Evolutionary conservation across 2,329 filamentous ascomycete species (phyloP).

Genomic region (Hypoxylon sp.): DNA sequence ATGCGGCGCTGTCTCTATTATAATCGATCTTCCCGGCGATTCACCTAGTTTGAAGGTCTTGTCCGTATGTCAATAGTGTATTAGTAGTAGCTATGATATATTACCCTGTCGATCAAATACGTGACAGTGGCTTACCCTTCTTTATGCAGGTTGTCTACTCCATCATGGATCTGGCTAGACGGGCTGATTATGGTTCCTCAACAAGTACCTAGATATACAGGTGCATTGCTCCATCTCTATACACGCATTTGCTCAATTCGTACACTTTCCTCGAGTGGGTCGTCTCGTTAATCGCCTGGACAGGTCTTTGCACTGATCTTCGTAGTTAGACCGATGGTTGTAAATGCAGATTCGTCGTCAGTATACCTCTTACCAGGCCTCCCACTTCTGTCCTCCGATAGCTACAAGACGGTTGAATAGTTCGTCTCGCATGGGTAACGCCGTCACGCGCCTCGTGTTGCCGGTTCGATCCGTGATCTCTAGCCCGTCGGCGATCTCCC

Average conservation of each 20-base stretch:
- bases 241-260: neutral
- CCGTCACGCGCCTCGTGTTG: slow-evolving; percentile 69
- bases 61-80: neutral
- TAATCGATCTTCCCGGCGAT: no score
- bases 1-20: neutral
- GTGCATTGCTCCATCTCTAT: neutral
- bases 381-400: slow-evolving; percentile 85
- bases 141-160: neutral
- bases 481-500: slow-evolving; percentile 78
- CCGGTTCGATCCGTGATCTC: slow-evolving; percentile 68
- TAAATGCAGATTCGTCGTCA: neutral
- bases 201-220: neutral
- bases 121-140: neutral
- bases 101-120: neutral
- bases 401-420: slow-evolving; percentile 81
- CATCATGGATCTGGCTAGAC: no score
- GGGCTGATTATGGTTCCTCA: neutral
- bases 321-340: slow-evolving; percentile 11
- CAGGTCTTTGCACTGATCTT: slow-evolving; percentile 9
- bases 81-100: neutral
- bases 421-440: slow-evolving; percentile 75
- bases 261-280: neutral
- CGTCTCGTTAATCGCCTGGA: neutral
- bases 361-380: slow-evolving; percentile 65
- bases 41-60: neutral